phyloP scores from a whole-genome alignment of 257 asterid genomes.

The Hygrophila difformis region DNA sequence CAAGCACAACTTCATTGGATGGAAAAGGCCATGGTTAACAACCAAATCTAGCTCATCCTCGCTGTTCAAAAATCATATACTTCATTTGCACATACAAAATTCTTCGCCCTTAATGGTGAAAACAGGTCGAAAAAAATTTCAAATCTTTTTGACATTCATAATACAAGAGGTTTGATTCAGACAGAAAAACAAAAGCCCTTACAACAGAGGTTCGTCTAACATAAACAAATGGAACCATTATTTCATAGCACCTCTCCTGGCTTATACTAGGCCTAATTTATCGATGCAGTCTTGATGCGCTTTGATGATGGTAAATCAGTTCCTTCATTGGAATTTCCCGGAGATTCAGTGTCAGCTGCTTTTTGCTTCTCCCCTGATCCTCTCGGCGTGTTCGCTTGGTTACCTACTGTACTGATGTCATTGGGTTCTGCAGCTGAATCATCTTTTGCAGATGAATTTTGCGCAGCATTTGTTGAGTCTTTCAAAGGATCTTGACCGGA shows the following conservation, averaged over 20 bases:
- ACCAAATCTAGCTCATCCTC: too few relatives aligned
- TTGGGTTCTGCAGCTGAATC: conserved; percentile 20
- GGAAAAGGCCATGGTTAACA: too few relatives aligned
- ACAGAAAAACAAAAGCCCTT: not conserved
- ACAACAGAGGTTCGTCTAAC: not conserved
- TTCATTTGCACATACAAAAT: not conserved
- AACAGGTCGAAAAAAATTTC: not conserved
- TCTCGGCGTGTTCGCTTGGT: not conserved
- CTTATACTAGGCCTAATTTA: not conserved
- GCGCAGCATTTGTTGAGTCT: conserved; percentile 23
- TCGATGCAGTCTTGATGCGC: conserved; percentile 29
- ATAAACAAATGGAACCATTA: not conserved
- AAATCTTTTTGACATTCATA: not conserved
- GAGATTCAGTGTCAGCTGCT: conserved; percentile 14
- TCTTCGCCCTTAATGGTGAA: too few relatives aligned
- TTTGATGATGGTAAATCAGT: conserved; percentile 25
- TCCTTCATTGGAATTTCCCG: conserved; percentile 15
- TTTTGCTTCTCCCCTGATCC: conserved; percentile 30
- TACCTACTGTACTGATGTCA: conserved; percentile 10
- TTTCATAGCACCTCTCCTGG: too few relatives aligned
- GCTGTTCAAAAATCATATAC: too few relatives aligned
- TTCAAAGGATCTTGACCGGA: conserved; percentile 26
- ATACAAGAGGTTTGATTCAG: not conserved
- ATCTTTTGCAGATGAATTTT: conserved; percentile 23
- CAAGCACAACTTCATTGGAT: too few relatives aligned